Evolutionary conservation across 257 asterid genomes (phyloP), one percentile per base, ranked within the genome.

Genomic region (Scutellaria barbata): DNA sequence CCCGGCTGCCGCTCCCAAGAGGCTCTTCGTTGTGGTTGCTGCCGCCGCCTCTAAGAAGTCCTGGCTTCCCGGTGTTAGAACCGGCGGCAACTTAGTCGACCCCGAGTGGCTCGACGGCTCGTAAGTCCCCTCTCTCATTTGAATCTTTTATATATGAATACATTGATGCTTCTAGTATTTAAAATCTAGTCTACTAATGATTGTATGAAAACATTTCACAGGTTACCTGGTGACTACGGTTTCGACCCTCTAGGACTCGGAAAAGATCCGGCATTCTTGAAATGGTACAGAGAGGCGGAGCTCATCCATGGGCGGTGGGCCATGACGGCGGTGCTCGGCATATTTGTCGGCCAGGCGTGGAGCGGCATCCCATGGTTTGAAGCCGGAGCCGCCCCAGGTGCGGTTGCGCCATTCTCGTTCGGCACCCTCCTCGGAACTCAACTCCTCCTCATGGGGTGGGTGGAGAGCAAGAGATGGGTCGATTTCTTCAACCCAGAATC

Each of bases 101-200:
- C 97, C 97, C 0, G 97, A 89, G 71, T 87, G 95, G 95, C 97
- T 91, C 63, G 97, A 91, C 77, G 97, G 97, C 82, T 91, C 97
- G 97, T 91, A 86, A 74, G 95, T 80, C 60, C 50, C 16, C 45
- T 10, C 35, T 16, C 16, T 42, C 16, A 14, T 3, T 0, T 13
- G 3, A 7, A 42, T 42, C 10, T 42, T 7, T 4, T 42, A 10
- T 2, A 4, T 12, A 12, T 30, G 52, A 45, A 45, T 45, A 45
- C 10, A n/a, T n/a, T n/a, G n/a, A n/a, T n/a, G n/a, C n/a, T n/a
- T n/a, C n/a, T n/a, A n/a, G n/a, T n/a, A n/a, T n/a, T 42, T 2
- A 8, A 42, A 30, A 14, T 10, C 45, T 33, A 17, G 11, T 18
- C 45, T 22, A 16, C 50, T 52, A 35, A 7, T 53, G 62, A 16